Evolutionary conservation across 169 alveolate genomes (phyloP), one percentile per base, ranked within the genome.

Genomic region (Perkinsus marinus): DNA sequence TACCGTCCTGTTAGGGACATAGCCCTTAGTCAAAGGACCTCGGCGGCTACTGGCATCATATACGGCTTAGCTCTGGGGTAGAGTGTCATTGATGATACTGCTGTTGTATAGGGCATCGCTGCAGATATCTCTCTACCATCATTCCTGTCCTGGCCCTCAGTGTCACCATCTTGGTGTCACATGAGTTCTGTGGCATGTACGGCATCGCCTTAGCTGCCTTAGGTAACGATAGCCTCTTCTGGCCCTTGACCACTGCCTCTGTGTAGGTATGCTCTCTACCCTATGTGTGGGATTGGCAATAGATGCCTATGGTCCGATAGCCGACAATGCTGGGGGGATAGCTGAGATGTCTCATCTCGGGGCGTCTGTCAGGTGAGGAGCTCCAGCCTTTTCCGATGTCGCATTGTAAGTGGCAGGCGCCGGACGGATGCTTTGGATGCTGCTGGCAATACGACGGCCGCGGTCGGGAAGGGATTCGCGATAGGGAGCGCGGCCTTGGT

Each of bases 311-410:
- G 97, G 97, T 39, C 97, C 97, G 26, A 95, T 96, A 90, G 92
- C 96, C 39, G 97, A 95, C 91, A 96, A 96, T 93, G 98, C 98
- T 89, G 97, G 96, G 41, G 97, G 98, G 41, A 96, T 96, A 92
- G 97, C 96, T 41, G 98, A 96, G 94, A 96, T 96, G 97, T 93
- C 96, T 57, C 79, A 57, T 57, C 22, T 57, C 36, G 79, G 79
- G 34, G 79, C 79, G 22, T 26, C 95, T 90, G 91, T 95, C 46
- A 57, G 79, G 79, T 57, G 90, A 95, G 95, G 90, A 90, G 93
- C 68, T 95, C 95, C 39, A 93, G 39, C 34, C 26, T 19, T 13
- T 2, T 13, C 34, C 37, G 79, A 2, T 95, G 94, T 43, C 94
- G 93, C 69, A 93, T 95, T 90, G 95, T 93, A 93, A 43, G n/a